These are phyloP conservation scores for Aureobasidium vineae DNA, from an alignment of 2,329 filamentous ascomycete species.

Conservation along the genomic window DNA sequence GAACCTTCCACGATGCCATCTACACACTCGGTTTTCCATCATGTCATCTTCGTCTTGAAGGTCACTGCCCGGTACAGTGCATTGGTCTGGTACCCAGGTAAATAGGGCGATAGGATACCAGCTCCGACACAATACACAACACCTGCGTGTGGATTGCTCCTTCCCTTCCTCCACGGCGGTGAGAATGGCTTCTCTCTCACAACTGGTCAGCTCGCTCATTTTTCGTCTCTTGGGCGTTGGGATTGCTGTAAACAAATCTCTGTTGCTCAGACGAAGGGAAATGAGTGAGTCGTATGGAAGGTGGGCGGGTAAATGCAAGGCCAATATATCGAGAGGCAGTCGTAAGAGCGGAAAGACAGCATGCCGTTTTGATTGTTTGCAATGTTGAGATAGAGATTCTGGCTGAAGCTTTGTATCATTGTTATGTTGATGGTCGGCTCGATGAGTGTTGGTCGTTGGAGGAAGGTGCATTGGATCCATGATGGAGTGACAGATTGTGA, in stretches of 20 bases:
- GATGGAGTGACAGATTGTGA: slow-evolving; percentile 19
- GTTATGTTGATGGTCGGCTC: background rate
- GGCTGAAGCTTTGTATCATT: background rate
- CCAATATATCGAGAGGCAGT: slow-evolving; percentile 27
- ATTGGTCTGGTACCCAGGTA: background rate
- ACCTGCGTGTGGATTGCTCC: background rate
- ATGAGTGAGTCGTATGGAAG: slow-evolving; percentile 22
- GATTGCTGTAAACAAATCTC: slow-evolving; percentile 17
- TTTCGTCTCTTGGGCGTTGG: background rate
- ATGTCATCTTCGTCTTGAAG: background rate
- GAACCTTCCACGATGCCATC: slow-evolving; percentile 16
- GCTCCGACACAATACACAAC: slow-evolving; percentile 11
- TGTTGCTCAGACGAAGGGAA: slow-evolving; percentile 26
- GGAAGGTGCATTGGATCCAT: background rate
- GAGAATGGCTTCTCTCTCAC: slow-evolving; percentile 11
- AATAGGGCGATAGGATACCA: slow-evolving; percentile 18
- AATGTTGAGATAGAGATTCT: too few species aligned
- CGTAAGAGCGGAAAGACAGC: slow-evolving; percentile 20
- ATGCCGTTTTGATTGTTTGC: background rate
- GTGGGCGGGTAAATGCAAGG: slow-evolving; percentile 23
- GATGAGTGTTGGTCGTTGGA: background rate
- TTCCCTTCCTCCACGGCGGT: slow-evolving; percentile 1
- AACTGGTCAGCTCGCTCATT: background rate
- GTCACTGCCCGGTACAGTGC: background rate
- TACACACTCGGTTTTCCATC: slow-evolving; percentile 12